Evolutionary conservation across 805 yeast species (phyloP), one percentile per base, ranked within the genome.

Genomic region (Ogataea nonfermentans): DNA sequence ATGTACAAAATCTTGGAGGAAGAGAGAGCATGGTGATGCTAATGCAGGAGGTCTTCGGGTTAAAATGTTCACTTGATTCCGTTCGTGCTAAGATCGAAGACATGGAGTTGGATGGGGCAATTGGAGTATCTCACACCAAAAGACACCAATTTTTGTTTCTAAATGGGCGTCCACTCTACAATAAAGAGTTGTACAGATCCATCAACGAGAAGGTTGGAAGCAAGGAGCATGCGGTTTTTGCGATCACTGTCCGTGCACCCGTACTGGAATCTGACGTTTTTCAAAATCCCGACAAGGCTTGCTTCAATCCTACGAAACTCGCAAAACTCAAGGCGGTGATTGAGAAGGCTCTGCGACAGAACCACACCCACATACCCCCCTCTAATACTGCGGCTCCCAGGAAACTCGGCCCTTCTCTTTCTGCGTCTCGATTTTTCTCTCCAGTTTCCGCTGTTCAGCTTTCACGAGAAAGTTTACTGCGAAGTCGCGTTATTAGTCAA

Each of bases 401-500:
- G 15, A 24, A 24, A 6, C 30, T 15, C 16, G 30, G 30, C 4
- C 24, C 11, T 13, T 22, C 40, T 1, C 13, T 32, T n/a, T 25
- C 26, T 4, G 14, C 20, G 12, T 51, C 56, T 3, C 47, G 37
- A 11, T 55, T 45, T 32, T 55, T 55, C 48, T 28, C 26, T 11
- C 22, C 22, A 6, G 14, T 26, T 5, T 16, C 35, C 5, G 24
- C 37, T 3, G 23, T 55, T 9, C 36, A 46, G 14, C 32, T 67
- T 4, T 31, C 46, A 3, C 49, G 50, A 12, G 38, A 39, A 1
- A 55, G 59, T 20, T 37, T 69, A 9, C 24, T 29, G 1, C 22
- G 44, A 1, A 44, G 52, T 32, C 43, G 51, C 6, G 68, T 79
- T 0, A 63, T 82, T 5, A 66, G 72, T 4, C 95, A 86, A 55